Base-by-base conservation (phyloP, 2,329 filamentous ascomycete genomes). In the Cytospora piceae region DNA sequence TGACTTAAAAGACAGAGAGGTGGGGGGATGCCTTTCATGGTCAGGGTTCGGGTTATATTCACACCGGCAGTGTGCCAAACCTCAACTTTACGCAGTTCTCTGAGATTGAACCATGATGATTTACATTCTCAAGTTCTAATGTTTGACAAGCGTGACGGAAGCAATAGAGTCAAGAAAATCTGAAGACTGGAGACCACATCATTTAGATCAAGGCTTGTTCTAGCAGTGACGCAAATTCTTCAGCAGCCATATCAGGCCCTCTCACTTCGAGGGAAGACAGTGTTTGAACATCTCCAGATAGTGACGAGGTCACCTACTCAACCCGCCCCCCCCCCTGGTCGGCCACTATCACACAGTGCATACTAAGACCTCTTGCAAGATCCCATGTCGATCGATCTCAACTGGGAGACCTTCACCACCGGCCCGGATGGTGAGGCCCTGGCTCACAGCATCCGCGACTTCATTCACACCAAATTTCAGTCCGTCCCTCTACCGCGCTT, bases 381-480 rank as follows among this genome's bases (percentile, higher is more conserved):
- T 51, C 31, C 61, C 67, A 99, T 99, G 95, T 98, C 95, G 72
- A 94, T 99, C 81, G 94, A 98, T 75, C 90, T 99, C 76, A 93
- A 96, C 79, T 99, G 95, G 95, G 90, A 95, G 74, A 91, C 90
- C 69, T 87, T 98, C 74, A 98, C 94, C 27, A 89, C 88, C 68
- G 95, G 95, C 32, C 87, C 93, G 58, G 94, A 98, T 78, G 94
- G 95, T 64, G 85, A 89, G 70, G 91, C 87, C 62, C 88, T 97
- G 68, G 93, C 94, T 58, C 90, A 93, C 75, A 86, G 85, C 69
- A 96, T 99, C 78, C 91, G 94, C 70, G 88, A 89, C 73, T 99
- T 99, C 79, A 91, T 99, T 72, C 93, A 99, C 79, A 90, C 93
- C 75, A 95, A 94, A 74, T 99, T 99, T 79, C 95, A 99, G 79